These are phyloP conservation scores for Serendipita sp. DNA, from an alignment of 768 basidiomycete species.

Conservation along the genomic window DNA sequence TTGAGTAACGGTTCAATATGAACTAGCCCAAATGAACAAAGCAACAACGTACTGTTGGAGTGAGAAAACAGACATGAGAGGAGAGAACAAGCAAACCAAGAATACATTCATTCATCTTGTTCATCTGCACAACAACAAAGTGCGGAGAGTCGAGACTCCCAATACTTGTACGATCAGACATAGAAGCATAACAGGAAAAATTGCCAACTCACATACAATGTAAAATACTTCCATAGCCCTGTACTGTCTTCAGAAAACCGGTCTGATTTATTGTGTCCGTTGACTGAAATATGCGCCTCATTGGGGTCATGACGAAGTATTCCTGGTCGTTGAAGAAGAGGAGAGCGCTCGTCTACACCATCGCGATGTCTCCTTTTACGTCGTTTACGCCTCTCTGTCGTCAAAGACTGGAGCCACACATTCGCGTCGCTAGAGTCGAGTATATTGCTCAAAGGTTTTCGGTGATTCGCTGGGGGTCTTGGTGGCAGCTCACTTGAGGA, in stretches of 20 bases:
- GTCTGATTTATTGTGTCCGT: slow-evolving; percentile 11
- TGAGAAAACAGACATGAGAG: slow-evolving; percentile 13
- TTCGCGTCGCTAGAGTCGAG: slow-evolving; percentile 13
- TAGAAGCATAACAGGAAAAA: neutral
- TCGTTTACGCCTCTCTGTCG: neutral
- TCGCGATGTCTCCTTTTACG: neutral
- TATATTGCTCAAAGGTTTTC: slow-evolving; percentile 13
- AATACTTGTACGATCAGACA: neutral
- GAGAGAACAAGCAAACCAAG: neutral
- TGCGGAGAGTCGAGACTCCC: slow-evolving; percentile 1
- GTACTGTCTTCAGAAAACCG: slow-evolving; percentile 14
- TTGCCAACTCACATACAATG: slow-evolving; percentile 40
- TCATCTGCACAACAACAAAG: neutral
- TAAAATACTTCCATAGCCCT: slow-evolving; percentile 56
- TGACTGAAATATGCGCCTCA: slow-evolving; percentile 5
- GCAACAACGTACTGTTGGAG: slow-evolving; percentile 45
- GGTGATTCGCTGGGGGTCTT: slow-evolving; percentile 30
- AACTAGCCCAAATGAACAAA: slow-evolving; percentile 23
- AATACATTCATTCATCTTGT: neutral
- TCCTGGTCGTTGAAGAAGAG: neutral
- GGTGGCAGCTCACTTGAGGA: slow-evolving; percentile 32
- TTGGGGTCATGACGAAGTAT: neutral
- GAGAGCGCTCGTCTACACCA: neutral
- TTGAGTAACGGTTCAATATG: neutral
- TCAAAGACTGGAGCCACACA: slow-evolving; percentile 10